Percentiles rank a stretch among this genome's conserved stretches.
Evolutionary conservation across 768 basidiomycete species (phyloP).

Genomic region (Sarcodon sp.): DNA sequence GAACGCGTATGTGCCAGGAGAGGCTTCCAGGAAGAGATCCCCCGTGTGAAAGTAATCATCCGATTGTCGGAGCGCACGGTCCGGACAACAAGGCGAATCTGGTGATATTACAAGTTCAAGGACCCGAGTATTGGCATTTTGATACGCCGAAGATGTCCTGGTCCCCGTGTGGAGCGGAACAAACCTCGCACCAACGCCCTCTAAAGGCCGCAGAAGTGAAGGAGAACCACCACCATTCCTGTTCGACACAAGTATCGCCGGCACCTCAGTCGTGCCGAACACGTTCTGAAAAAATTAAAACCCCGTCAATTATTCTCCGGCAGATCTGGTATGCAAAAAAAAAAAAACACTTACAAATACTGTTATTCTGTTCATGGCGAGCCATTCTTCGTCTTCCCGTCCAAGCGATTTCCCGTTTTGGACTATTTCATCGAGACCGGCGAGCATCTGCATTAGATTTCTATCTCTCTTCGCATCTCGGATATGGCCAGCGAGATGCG

Average conservation of each 20-base stretch:
- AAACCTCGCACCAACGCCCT: constrained; percentile 17
- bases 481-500: constrained; percentile 50
- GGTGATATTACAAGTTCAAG: constrained; percentile 54
- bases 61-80: constrained; percentile 32
- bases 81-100: constrained; percentile 53
- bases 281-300: constrained; percentile 33
- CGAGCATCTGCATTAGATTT: constrained; percentile 43
- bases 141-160: constrained; percentile 26
- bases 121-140: constrained; percentile 35
- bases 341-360: constrained; percentile 30
- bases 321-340: constrained; percentile 5
- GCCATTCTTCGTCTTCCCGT: constrained; percentile 58
- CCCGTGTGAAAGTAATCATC: constrained; percentile 69
- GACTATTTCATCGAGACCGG: constrained; percentile 42
- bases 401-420: constrained; percentile 50
- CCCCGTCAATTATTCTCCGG: constrained; percentile 1
- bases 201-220: constrained; percentile 10
- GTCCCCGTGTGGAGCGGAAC: constrained; percentile 25
- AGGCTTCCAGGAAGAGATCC: constrained; percentile 54
- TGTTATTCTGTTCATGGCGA: constrained; percentile 43
- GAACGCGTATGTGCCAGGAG: constrained; percentile 41
- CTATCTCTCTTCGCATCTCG: constrained; percentile 41
- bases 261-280: constrained; percentile 70
- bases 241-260: constrained; percentile 43
- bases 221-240: constrained; percentile 22